Percentiles rank a stretch among this genome's conserved stretches.
phyloP scores from a whole-genome alignment of 805 yeast genomes.

The Yarrowia yakushimensis region DNA sequence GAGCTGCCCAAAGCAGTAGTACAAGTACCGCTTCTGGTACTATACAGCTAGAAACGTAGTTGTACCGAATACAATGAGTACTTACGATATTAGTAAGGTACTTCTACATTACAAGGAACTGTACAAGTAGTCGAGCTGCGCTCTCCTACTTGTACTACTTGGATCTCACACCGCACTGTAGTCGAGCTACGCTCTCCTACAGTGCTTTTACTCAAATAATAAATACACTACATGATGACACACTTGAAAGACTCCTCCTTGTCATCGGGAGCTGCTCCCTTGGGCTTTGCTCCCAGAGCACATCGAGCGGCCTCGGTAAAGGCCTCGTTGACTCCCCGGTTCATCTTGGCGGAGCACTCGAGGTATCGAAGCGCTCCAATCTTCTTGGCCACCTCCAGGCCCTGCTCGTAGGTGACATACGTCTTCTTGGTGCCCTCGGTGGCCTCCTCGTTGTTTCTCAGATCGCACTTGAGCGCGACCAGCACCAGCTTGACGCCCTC shows the following conservation, averaged over 20 bases:
- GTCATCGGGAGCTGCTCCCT: conserved; percentile 47
- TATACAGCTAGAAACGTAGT: too few relatives aligned
- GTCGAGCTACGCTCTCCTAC: too few relatives aligned
- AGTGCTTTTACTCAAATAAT: too few relatives aligned
- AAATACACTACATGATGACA: conserved; percentile 29
- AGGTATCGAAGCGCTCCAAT: conserved; percentile 92
- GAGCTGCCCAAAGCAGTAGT: too few relatives aligned
- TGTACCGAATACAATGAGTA: too few relatives aligned
- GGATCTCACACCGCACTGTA: too few relatives aligned
- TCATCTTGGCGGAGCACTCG: conserved; percentile 95
- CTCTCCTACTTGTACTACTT: too few relatives aligned
- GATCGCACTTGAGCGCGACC: conserved; percentile 92
- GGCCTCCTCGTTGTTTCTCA: conserved; percentile 63
- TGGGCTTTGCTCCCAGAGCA: conserved; percentile 84
- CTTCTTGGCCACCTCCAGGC: conserved; percentile 84
- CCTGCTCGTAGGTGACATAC: conserved; percentile 86
- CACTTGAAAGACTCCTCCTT: conserved; percentile 32
- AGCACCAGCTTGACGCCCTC: conserved; percentile 91
- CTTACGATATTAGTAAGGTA: too few relatives aligned
- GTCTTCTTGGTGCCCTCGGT: conserved; percentile 35
- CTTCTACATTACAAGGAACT: too few relatives aligned
- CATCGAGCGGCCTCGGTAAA: conserved; percentile 98
- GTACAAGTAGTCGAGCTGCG: too few relatives aligned
- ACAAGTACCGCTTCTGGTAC: too few relatives aligned
- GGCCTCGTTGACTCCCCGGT: conserved; percentile 98